Conservation (phyloP, 129 eudicot species). For the Arctium lappa region DNA sequence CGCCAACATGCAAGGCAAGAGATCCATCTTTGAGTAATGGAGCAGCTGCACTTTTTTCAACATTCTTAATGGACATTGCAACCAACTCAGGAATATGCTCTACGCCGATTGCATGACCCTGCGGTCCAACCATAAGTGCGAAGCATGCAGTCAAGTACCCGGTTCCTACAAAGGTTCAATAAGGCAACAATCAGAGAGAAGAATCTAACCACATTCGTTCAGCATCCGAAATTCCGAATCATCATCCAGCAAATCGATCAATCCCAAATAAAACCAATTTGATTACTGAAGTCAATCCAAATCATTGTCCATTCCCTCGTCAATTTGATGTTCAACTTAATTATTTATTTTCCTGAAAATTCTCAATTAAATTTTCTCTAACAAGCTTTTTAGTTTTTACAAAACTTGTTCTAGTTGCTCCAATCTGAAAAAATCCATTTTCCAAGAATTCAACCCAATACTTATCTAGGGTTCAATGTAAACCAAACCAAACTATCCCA, state of each 20-base stretch:
- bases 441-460: too few relatives aligned
- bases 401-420: too few relatives aligned
- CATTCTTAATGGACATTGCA: conserved; percentile 52
- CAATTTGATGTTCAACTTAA: neutral
- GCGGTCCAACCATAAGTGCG: conserved; percentile 90
- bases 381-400: neutral
- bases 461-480: too few relatives aligned
- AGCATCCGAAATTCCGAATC: neutral
- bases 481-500: too few relatives aligned
- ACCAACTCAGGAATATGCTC: conserved; percentile 93
- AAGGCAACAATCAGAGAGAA: neutral
- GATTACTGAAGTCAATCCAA: neutral
- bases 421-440: too few relatives aligned
- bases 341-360: neutral
- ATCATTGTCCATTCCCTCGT: neutral
- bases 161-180: conserved; percentile 54
- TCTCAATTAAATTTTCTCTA: neutral
- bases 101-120: conserved; percentile 87
- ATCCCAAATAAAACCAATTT: neutral
- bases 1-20: conserved; percentile 70
- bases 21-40: conserved; percentile 71
- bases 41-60: conserved; percentile 77
- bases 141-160: conserved; percentile 97
- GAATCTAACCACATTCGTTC: neutral
- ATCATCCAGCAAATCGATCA: neutral